phyloP scores from a whole-genome alignment of 1,284 basidiomycete genomes.

The Naganishia sp. region DNA sequence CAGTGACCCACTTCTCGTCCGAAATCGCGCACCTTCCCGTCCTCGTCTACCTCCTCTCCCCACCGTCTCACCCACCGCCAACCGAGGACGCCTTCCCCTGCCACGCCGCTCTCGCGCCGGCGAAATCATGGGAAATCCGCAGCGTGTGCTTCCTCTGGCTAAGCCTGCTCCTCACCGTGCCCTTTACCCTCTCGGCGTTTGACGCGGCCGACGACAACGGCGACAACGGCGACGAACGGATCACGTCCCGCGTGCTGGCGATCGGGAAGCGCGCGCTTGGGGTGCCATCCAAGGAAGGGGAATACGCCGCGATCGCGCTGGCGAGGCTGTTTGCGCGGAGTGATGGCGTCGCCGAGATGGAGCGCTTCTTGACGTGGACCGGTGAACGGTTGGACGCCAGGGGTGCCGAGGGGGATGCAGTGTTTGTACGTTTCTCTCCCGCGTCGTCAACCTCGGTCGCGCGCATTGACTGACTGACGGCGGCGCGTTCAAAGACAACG shows the following conservation, averaged over 20 bases:
- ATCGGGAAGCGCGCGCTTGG: constrained; percentile 50
- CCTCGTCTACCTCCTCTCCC: constrained; percentile 67
- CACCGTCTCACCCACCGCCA: constrained; percentile 54
- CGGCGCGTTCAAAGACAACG: constrained; percentile 9
- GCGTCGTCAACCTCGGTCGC: no score
- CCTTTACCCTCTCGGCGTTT: constrained; percentile 85
- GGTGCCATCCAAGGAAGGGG: constrained; percentile 50
- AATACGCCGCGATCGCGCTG: constrained; percentile 49
- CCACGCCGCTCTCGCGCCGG: constrained; percentile 41
- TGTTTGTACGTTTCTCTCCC: constrained; percentile 15
- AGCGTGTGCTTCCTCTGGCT: constrained; percentile 90
- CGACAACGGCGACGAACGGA: not conserved
- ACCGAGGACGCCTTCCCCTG: constrained; percentile 37
- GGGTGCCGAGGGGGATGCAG: not conserved
- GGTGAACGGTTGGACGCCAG: constrained; percentile 36
- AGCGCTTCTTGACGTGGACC: constrained; percentile 46
- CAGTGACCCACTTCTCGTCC: constrained; percentile 89
- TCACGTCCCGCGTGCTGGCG: constrained; percentile 45
- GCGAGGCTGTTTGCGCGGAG: constrained; percentile 50
- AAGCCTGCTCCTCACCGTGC: constrained; percentile 88
- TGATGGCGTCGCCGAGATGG: constrained; percentile 44
- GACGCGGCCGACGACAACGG: constrained; percentile 53
- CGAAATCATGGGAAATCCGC: constrained; percentile 72
- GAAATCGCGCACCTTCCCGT: constrained; percentile 77
- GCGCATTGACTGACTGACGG: not conserved